Evolutionary conservation across 1,284 basidiomycete species (phyloP), one percentile per base, ranked within the genome.

Genomic region (Inonotus hispidus): DNA sequence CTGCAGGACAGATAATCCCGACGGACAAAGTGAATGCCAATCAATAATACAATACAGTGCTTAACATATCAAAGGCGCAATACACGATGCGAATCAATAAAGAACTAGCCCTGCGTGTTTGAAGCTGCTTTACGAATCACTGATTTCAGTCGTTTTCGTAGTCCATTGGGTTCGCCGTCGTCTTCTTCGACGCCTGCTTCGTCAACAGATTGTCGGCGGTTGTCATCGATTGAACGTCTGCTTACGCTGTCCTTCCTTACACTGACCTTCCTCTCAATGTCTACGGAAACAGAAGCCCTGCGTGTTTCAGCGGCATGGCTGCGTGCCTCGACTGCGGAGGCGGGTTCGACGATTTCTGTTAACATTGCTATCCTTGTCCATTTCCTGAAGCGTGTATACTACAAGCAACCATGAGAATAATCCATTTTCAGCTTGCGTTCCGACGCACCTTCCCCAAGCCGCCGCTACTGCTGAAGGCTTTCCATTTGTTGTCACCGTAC

Each of bases 401-500:
- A 68, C 6, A 52, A 37, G 53, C 41, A 53, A 39, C 16, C 4
- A 62, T 29, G 27, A 29, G 39, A 53, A 4, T 27, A 0, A 54
- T 13, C 11, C n/a, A 2, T 6, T 43, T 32, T 2, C 23, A 14
- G 13, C 1, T 49, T 50, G 39, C n/a, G 55, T 13, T 50, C 14
- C 1, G 16, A 19, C 75, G 65, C 58, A 82, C 82, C 78, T 93
- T 93, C 67, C 95, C 92, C 74, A 96, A 83, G 1, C 93, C 92
- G 49, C 90, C 90, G 67, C 87, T 89, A 57, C 77, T 77, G 62
- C 83, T 86, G 63, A 84, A 80, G 56, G 79, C 82, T 68, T 97
- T 95, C 95, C 95, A 98, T 70, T 96, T 95, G 73, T 98, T 98
- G 69, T 96, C 95, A 2, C 88, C 91, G 71, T 95, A 97, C 35